These are phyloP conservation scores for Amphicarpaea edgeworthii DNA, from an alignment of 306 rosid genomes.

Conservation along the genomic window DNA sequence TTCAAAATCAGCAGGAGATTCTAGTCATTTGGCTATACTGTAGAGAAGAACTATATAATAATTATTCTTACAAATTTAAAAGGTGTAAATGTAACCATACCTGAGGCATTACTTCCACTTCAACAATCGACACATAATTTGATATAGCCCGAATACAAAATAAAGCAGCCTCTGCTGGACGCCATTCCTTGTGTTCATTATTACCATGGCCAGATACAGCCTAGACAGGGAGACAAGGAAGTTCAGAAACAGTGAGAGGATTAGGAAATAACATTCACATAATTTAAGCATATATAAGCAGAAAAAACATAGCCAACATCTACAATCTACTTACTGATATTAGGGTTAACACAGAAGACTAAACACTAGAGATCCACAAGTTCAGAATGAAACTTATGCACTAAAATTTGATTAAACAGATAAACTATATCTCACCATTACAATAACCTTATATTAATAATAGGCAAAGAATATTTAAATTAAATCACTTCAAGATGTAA, in stretches of 20 bases:
- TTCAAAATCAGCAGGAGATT: background rate
- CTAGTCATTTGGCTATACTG: conserved; percentile 6
- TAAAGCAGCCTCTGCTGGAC: conserved; percentile 94
- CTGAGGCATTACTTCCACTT: conserved; percentile 98
- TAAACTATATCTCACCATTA: conserved; percentile 22
- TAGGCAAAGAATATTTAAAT: conserved; percentile 22
- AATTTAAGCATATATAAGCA: background rate
- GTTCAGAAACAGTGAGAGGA: conserved; percentile 27
- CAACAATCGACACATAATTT: conserved; percentile 82
- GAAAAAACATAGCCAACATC: conserved; percentile 25
- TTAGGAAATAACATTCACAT: conserved; percentile 39
- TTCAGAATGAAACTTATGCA: background rate
- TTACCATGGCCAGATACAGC: conserved; percentile 80
- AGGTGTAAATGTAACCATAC: conserved; percentile 55
- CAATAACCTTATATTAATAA: background rate
- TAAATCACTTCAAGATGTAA: conserved; percentile 34
- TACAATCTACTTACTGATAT: conserved; percentile 6
- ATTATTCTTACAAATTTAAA: conserved; percentile 21
- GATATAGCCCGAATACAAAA: conserved; percentile 96
- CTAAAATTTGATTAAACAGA: conserved; percentile 27
- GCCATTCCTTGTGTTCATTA: conserved; percentile 83
- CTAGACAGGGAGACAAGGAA: conserved; percentile 48
- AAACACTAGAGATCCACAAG: conserved; percentile 1
- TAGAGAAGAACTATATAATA: conserved; percentile 1
- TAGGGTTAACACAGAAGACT: conserved; percentile 12